Evolutionary conservation across 345 rosid species (phyloP).

Genomic region (Rhodamnia rubescens): DNA sequence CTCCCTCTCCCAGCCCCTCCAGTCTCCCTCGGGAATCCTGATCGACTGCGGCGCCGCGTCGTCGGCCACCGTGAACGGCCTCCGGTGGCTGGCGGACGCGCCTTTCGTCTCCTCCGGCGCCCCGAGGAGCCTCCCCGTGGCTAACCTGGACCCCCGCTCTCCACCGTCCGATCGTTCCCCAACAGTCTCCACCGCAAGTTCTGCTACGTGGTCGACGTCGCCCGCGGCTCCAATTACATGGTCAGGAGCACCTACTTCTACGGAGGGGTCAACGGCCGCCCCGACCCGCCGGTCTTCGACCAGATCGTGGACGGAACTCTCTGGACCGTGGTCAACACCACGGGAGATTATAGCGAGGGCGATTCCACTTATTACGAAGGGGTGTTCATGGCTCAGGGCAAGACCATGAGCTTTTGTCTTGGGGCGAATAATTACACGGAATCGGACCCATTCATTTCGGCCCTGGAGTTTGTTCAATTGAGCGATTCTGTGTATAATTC

Average conservation of each 20-base stretch:
- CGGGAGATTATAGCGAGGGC: constrained; percentile 47
- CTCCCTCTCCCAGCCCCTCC: constrained; percentile 27
- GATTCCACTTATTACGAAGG: constrained; percentile 63
- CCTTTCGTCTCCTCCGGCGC: constrained; percentile 34
- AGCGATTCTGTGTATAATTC: constrained; percentile 56
- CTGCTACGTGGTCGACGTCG: constrained; percentile 50
- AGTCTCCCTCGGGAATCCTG: constrained; percentile 30
- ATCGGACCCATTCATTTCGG: constrained; percentile 88
- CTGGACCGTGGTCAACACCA: constrained; percentile 74
- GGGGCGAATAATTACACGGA: constrained; percentile 54
- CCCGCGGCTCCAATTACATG: constrained; percentile 52
- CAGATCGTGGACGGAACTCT: constrained; percentile 85
- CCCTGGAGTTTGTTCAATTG: constrained; percentile 56
- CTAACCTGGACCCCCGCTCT: constrained; percentile 18
- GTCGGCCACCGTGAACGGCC: constrained; percentile 26
- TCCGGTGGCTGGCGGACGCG: constrained; percentile 52
- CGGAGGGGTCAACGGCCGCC: constrained; percentile 62
- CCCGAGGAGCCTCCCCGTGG: constrained; percentile 23
- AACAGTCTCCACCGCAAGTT: constrained; percentile 32
- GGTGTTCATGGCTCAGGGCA: constrained; percentile 61
- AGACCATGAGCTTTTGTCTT: constrained; percentile 61
- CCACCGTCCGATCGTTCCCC: constrained; percentile 85
- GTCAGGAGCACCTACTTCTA: constrained; percentile 70
- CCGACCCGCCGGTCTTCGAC: constrained; percentile 72
- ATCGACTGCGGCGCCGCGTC: constrained; percentile 67